A percentile compares a stretch with the other conserved stretches of the same genome.
Evolutionary conservation across 2,329 filamentous ascomycete genomes (phyloP).

Genomic region (Bimuria novae-zelandiae): DNA sequence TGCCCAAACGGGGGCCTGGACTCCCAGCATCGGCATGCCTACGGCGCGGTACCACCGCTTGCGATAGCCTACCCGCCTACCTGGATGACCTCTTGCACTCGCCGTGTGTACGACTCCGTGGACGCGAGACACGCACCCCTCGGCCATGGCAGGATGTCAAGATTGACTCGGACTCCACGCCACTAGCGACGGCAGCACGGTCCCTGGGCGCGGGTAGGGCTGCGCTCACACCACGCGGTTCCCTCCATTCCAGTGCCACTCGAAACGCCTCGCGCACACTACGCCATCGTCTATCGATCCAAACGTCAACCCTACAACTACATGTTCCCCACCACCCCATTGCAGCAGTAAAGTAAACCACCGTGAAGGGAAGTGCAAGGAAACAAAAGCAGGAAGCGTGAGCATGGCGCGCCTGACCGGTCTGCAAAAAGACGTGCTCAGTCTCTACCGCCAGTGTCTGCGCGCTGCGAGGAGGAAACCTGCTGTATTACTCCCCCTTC

Average conservation of each 20-base stretch:
- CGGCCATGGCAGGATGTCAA: constrained; percentile 3
- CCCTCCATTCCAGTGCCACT: not conserved
- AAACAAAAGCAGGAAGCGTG: not conserved
- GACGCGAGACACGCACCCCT: not conserved
- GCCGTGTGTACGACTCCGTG: not conserved
- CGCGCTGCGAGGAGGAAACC: constrained; percentile 83
- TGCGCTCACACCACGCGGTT: not conserved
- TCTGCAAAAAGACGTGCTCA: constrained; percentile 85
- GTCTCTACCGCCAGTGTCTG: constrained; percentile 84
- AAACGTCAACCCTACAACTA: no score
- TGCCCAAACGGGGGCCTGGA: not conserved
- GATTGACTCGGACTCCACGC: constrained; percentile 14
- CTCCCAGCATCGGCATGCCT: no score
- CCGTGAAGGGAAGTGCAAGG: not conserved
- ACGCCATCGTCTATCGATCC: no score
- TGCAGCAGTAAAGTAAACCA: not conserved
- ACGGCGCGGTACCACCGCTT: no score
- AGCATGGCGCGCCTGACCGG: constrained; percentile 69
- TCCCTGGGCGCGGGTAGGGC: constrained; percentile 5
- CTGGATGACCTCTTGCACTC: not conserved
- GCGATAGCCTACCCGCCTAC: no score
- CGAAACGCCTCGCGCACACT: not conserved
- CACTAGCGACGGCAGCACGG: constrained; percentile 15
- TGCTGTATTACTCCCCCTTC: constrained; percentile 54
- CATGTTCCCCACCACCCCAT: not conserved